Evolutionary conservation across 2,329 filamentous ascomycete genomes (phyloP).

Genomic region (Pseudogymnoascus sp.): DNA sequence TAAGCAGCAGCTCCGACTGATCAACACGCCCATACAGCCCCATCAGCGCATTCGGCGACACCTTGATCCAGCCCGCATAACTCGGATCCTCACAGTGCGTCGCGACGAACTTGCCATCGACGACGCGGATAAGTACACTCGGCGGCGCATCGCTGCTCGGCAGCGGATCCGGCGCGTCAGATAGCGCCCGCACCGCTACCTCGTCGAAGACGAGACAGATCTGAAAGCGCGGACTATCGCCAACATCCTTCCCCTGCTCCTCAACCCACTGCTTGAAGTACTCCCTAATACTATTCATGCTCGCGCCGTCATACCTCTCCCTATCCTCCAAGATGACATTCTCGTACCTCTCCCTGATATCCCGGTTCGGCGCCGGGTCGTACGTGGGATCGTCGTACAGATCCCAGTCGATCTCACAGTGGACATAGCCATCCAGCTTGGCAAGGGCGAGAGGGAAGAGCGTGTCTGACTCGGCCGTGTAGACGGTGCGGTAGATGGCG

Average conservation of each 20-base stretch:
- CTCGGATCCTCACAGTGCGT: too few relatives aligned
- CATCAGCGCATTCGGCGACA: too few relatives aligned
- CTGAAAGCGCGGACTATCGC: too few relatives aligned
- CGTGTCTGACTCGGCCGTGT: slow-evolving; percentile 20
- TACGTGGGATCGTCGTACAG: background rate
- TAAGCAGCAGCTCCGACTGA: too few relatives aligned
- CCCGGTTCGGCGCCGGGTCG: background rate
- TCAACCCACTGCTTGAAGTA: background rate
- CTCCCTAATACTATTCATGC: background rate
- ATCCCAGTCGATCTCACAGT: background rate
- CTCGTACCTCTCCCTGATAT: background rate
- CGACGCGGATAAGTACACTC: too few relatives aligned
- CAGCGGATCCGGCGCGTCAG: too few relatives aligned
- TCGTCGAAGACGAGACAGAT: too few relatives aligned
- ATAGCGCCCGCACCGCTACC: too few relatives aligned
- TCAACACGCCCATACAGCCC: too few relatives aligned
- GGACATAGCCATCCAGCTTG: slow-evolving; percentile 18
- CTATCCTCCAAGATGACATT: slow-evolving; percentile 2
- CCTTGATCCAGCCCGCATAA: too few relatives aligned
- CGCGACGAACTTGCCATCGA: too few relatives aligned
- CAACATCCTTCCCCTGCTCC: background rate
- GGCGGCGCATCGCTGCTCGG: too few relatives aligned
- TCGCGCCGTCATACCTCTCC: slow-evolving; percentile 6
- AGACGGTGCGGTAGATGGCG: slow-evolving; percentile 22
- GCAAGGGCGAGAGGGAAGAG: slow-evolving; percentile 16